Base-by-base conservation (phyloP, 108 stramenopile genomes). In the Conticribra guillardii region DNA sequence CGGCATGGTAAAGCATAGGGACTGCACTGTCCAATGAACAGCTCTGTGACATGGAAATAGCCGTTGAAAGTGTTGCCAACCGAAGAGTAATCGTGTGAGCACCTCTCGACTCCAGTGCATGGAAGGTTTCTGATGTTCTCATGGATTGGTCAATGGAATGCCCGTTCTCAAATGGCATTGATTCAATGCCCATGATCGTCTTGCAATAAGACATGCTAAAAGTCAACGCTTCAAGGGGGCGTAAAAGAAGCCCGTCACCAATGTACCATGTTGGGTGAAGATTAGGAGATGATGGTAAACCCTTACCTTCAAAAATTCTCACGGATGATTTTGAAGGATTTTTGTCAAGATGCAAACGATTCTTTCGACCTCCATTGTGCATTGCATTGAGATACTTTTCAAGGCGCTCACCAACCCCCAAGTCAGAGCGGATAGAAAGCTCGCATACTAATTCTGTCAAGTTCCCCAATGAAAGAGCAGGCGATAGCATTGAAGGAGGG, bases 211-310 rank as follows among this genome's bases (percentile, higher is more conserved):
- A 60, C 63, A 89, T 61, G 33, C 80, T 71, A 11, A 62, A 32
- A 2, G 33, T 37, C 52, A 89, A 47, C 1, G 89, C 73, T 53
- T 87, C 87, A 29, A 56, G 21, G 27, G 90, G 93, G 31, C 84
- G 84, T 4, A 95, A 70, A 29, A 95, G 67, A 18, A 95, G 88
- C 30, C 93, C 93, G 74, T 95, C 93, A 27, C 90, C 93, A 51
- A 91, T 74, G 46, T 95, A 92, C 93, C 93, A 95, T 0, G 82
- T 53, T 19, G 84, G 66, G 53, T 95, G 87, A 53, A 94, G 61
- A 14, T 48, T 28, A 9, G 86, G 82, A 22, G 73, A 29, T 22
- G 58, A 17, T 22, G 67, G 59, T 24, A 75, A 48, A 8, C 57
- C 30, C 14, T 65, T 60, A 33, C 21, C 15, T 47, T 45, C 67